These are phyloP conservation scores for Hibiscus tridactylites DNA, from an alignment of 345 rosid species.

Conservation along the genomic window DNA sequence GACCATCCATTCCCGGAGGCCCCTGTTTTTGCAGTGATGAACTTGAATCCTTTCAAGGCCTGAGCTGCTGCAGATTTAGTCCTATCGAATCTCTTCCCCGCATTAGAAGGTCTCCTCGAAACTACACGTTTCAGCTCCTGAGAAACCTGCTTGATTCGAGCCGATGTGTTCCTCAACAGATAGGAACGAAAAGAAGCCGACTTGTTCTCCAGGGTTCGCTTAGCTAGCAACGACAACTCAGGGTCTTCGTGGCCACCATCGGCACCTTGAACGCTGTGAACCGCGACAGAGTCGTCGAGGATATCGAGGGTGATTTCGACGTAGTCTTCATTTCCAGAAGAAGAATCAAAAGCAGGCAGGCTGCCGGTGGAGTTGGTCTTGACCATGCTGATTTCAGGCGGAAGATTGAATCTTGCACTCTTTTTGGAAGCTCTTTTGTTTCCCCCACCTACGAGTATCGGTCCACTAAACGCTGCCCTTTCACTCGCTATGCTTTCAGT, in stretches of 20 bases:
- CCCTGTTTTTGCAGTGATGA: conserved; percentile 55
- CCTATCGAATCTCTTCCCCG: conserved; percentile 42
- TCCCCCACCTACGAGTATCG: conserved; percentile 18
- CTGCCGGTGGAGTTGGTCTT: conserved; percentile 18
- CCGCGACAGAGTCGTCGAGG: conserved; percentile 67
- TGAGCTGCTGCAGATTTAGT: conserved; percentile 66
- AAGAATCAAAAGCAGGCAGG: conserved; percentile 1
- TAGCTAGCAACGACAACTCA: conserved; percentile 55
- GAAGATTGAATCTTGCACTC: conserved; percentile 75
- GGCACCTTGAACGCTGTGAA: conserved; percentile 77
- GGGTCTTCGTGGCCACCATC: conserved; percentile 50
- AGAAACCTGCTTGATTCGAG: conserved; percentile 60
- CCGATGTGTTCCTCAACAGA: conserved; percentile 56
- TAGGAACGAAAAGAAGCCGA: conserved; percentile 42
- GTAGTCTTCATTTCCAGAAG: conserved; percentile 27
- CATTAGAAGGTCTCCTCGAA: conserved; percentile 36
- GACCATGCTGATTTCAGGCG: conserved; percentile 19
- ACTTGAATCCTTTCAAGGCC: conserved; percentile 83
- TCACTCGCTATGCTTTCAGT: conserved; percentile 61
- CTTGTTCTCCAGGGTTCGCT: conserved; percentile 52
- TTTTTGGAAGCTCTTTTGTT: conserved; percentile 38
- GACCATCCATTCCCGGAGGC: conserved; percentile 47
- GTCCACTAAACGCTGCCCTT: conserved; percentile 58
- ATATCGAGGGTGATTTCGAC: conserved; percentile 88
- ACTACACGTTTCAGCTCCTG: conserved; percentile 69